Evolutionary conservation across 2,329 filamentous ascomycete genomes (phyloP), one percentile per base, ranked within the genome.

Genomic region (Colletotrichum falcatum): DNA sequence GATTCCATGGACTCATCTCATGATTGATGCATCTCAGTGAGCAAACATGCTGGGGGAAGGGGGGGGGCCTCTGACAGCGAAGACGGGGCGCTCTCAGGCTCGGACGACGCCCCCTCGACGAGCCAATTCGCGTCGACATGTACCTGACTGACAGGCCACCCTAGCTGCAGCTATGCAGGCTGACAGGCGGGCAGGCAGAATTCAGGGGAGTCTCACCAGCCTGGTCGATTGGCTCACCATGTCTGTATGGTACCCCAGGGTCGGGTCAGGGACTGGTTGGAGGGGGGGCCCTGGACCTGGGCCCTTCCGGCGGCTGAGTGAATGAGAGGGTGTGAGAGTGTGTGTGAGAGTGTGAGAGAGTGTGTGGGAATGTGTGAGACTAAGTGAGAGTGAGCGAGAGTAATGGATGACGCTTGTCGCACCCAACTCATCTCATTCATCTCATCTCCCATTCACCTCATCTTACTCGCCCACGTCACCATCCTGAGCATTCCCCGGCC

Each of bases 131-230:
- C 35, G 16, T 66, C 46, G 30, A 49, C 28, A 28, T 35, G 63
- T 58, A 66, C 63, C 63, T 65, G 63, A 44, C 54, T 3, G 18
- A n/a, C n/a, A n/a, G n/a, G n/a, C n/a, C n/a, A 26, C 30, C 53
- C 30, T 53, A 42, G 18, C 51, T 58, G 64, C 46, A 48, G 48
- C 62, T 65, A 23, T 23, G n/a, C n/a, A n/a, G n/a, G n/a, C n/a
- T n/a, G n/a, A n/a, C n/a, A n/a, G n/a, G 30, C 33, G 11, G 9
- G 46, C 53, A 26, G 54, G 37, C 61, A 35, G 59, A 61, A n/a
- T 37, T 56, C 54, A 39, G 33, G 30, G 30, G 53, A 23, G 53
- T 35, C 37, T 39, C 37, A 14, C 14, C 37, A 14, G 37, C 11
- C 35, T 37, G 11, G 35, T 37, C 35, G 11, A 12, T 37, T 37